A percentile compares a stretch with the other conserved stretches of the same genome.
phyloP scores from a whole-genome alignment of 345 rosid species.

The Iberis pinnata region DNA sequence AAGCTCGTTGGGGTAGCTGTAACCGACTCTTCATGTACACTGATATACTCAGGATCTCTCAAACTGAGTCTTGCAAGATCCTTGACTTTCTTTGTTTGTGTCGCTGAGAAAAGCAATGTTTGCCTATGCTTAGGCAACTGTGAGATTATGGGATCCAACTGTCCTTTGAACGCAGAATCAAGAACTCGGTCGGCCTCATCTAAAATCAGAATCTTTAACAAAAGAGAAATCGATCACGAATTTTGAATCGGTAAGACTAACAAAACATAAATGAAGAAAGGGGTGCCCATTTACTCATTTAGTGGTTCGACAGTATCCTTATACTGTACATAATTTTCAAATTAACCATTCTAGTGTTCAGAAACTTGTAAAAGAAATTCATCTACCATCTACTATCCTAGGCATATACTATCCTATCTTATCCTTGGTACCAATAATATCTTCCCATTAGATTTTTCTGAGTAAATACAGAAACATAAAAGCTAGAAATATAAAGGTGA shows the following conservation, averaged over 20 bases:
- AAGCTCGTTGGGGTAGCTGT: conserved; percentile 75
- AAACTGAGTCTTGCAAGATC: conserved; percentile 96
- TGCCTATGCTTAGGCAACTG: conserved; percentile 55
- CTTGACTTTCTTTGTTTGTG: conserved; percentile 87
- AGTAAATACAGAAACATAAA: too few species aligned
- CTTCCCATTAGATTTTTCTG: too few species aligned
- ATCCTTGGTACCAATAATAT: too few species aligned
- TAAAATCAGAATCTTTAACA: conserved; percentile 70
- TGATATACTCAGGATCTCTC: conserved; percentile 87
- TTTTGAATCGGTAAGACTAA: too few species aligned
- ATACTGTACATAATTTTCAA: background rate
- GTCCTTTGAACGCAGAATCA: conserved; percentile 78
- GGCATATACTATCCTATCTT: too few species aligned
- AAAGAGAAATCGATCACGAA: conserved; percentile 8
- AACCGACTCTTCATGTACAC: conserved; percentile 77
- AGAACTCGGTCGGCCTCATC: conserved; percentile 99
- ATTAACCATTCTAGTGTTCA: too few species aligned
- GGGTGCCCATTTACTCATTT: background rate
- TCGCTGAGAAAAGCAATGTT: conserved; percentile 90
- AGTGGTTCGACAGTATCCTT: conserved; percentile 4
- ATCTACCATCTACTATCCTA: background rate
- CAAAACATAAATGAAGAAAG: background rate
- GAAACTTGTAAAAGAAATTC: too few species aligned
- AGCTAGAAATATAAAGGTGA: background rate
- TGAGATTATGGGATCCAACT: conserved; percentile 57